A percentile compares a stretch with the other conserved stretches of the same genome.
phyloP scores from a whole-genome alignment of 1,284 basidiomycete species.

The Puccinia triticina region DNA sequence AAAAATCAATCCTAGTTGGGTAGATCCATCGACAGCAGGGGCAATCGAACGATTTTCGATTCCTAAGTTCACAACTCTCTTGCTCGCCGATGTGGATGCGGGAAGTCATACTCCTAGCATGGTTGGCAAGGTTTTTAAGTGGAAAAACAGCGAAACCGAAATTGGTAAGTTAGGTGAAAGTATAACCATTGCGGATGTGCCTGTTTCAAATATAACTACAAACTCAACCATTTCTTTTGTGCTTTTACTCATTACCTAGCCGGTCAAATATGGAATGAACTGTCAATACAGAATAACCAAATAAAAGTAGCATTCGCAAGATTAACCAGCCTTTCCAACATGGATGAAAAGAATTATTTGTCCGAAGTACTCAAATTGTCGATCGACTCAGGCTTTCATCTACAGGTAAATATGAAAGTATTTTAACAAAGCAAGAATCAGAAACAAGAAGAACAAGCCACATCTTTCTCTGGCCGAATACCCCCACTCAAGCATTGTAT shows the following conservation, averaged over 20 bases:
- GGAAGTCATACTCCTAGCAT: conserved; percentile 91
- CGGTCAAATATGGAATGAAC: conserved; percentile 15
- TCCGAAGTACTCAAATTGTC: conserved; percentile 13
- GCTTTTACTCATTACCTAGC: background rate
- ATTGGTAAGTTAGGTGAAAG: conserved; percentile 64
- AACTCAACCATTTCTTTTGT: background rate
- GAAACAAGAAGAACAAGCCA: background rate
- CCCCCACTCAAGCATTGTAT: background rate
- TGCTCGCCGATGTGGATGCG: conserved; percentile 89
- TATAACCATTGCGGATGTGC: background rate
- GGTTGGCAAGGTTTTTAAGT: conserved; percentile 82
- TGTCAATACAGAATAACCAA: conserved; percentile 22
- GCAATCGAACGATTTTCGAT: conserved; percentile 71
- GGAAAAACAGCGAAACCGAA: conserved; percentile 70
- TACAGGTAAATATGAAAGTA: background rate
- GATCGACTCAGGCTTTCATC: background rate
- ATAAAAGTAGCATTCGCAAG: conserved; percentile 27
- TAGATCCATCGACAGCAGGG: conserved; percentile 25
- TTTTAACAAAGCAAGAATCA: background rate
- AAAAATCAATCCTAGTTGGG: conserved; percentile 27
- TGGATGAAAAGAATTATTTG: conserved; percentile 5
- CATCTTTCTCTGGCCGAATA: background rate
- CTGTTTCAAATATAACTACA: too few relatives aligned
- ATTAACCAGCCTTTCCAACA: background rate
- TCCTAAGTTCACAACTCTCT: conserved; percentile 75